A percentile compares a stretch with the other conserved stretches of the same genome.
Conservation (phyloP, 495 filamentous ascomycete species). For the Aspergillus kassunensis region DNA sequence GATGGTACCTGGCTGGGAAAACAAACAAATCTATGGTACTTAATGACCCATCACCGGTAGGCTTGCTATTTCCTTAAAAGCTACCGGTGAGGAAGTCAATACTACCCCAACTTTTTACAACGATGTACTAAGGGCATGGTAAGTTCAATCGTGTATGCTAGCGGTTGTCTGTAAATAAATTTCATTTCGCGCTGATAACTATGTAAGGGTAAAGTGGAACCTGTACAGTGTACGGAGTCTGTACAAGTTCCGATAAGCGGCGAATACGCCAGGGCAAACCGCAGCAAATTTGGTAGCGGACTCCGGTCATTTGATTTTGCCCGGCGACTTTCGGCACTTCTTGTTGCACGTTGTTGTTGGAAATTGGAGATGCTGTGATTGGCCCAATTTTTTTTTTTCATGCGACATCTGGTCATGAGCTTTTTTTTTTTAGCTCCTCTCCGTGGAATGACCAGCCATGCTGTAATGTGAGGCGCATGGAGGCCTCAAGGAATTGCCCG, state of each 20-base stretch:
- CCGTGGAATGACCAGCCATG: background rate
- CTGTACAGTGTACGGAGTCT: too few relatives aligned
- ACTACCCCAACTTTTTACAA: background rate
- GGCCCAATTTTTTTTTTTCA: conserved; percentile 14
- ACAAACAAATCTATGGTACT: too few relatives aligned
- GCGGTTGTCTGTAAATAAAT: conserved; percentile 26
- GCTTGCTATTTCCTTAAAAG: background rate
- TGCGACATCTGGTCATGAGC: conserved; percentile 8
- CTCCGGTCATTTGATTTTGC: conserved; percentile 5
- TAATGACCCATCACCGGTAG: too few relatives aligned
- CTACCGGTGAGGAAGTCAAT: background rate
- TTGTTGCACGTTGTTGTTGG: conserved; percentile 21
- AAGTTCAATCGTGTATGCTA: conserved; percentile 1
- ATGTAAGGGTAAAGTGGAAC: conserved; percentile 19
- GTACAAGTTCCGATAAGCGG: conserved; percentile 31
- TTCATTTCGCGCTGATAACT: conserved; percentile 11
- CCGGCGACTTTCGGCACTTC: conserved; percentile 36
- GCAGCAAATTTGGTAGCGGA: conserved; percentile 30
- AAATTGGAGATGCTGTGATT: conserved; percentile 17
- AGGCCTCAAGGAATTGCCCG: background rate
- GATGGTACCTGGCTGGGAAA: too few relatives aligned
- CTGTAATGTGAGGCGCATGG: background rate
- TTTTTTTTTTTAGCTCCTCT: too few relatives aligned
- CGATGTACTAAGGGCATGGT: too few relatives aligned
- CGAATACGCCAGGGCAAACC: conserved; percentile 21